Conservation (phyloP, 2,329 filamentous ascomycete species). For the Ophiocordyceps polyrhachis-furcata region DNA sequence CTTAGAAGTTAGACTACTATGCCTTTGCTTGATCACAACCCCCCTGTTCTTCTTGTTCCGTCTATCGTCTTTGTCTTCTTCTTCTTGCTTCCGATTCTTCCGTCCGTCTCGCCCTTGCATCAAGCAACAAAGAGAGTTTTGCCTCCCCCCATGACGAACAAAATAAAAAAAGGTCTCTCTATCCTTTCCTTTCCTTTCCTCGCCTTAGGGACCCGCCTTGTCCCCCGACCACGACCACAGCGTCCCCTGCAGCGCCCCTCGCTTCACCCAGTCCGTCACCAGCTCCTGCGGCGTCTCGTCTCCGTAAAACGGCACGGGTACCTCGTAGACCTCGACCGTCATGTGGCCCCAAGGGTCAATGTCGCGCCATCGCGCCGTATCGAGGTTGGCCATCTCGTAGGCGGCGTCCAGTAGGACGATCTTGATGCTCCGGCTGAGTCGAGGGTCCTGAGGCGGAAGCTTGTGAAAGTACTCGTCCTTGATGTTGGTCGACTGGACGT, state of each 20-base stretch:
- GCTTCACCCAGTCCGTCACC: slow-evolving; percentile 22
- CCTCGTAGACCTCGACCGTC: slow-evolving; percentile 19
- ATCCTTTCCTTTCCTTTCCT: too few species aligned
- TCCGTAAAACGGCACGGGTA: slow-evolving; percentile 20
- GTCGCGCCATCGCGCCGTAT: slow-evolving; percentile 13
- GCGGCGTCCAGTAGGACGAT: slow-evolving; percentile 15
- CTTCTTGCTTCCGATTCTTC: background rate
- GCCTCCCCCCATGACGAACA: too few species aligned
- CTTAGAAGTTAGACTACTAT: too few species aligned
- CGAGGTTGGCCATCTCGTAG: slow-evolving; percentile 7
- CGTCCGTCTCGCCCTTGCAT: background rate
- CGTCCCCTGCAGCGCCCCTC: slow-evolving; percentile 20
- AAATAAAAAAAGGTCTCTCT: background rate
- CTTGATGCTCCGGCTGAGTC: slow-evolving; percentile 10
- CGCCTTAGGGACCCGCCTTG: slow-evolving; percentile 3
- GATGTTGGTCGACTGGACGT: slow-evolving; percentile 14
- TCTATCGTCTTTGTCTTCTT: background rate
- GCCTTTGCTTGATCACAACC: background rate
- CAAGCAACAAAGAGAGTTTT: background rate
- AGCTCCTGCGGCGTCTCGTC: slow-evolving; percentile 17
- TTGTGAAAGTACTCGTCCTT: slow-evolving; percentile 23
- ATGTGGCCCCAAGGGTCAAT: slow-evolving; percentile 18
- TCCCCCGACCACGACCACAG: slow-evolving; percentile 17
- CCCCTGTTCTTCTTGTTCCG: background rate
- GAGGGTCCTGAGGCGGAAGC: slow-evolving; percentile 10